Evolutionary conservation across 768 basidiomycete species (phyloP).

Genomic region (Lactarius trivialis): DNA sequence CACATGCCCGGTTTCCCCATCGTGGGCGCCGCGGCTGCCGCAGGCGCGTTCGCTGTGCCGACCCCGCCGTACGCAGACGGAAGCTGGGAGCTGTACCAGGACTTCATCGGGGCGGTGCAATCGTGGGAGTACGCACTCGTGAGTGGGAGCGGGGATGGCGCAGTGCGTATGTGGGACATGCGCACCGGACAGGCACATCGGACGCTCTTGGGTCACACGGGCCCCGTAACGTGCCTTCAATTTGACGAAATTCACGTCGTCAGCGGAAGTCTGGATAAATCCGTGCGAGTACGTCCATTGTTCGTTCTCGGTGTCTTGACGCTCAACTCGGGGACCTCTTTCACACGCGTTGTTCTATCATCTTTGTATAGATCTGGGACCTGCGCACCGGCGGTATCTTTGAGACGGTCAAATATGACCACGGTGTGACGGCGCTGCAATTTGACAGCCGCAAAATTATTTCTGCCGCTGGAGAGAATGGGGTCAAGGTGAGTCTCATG

Average conservation of each 20-base stretch:
- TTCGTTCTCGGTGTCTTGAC: background rate
- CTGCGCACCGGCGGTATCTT: constrained; percentile 82
- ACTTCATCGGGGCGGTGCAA: constrained; percentile 96
- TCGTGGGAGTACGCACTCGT: constrained; percentile 99
- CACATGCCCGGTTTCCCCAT: constrained; percentile 42
- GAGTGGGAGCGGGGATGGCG: constrained; percentile 95
- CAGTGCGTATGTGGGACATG: constrained; percentile 99
- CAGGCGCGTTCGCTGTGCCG: constrained; percentile 69
- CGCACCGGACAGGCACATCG: constrained; percentile 96
- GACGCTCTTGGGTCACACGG: constrained; percentile 88
- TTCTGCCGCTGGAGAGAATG: constrained; percentile 89
- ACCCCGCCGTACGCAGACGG: constrained; percentile 87
- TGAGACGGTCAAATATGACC: constrained; percentile 87
- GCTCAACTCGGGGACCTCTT: background rate
- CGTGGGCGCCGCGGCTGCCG: constrained; percentile 46
- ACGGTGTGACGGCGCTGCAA: constrained; percentile 84
- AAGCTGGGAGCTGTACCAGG: constrained; percentile 91
- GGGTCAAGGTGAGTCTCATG: constrained; percentile 61
- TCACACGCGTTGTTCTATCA: background rate
- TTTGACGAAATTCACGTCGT: constrained; percentile 95
- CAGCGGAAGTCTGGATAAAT: constrained; percentile 91
- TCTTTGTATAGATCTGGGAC: constrained; percentile 78
- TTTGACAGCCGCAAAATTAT: constrained; percentile 94
- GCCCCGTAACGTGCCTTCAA: constrained; percentile 87
- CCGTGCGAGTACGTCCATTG: constrained; percentile 58